Conservation (phyloP, 2,329 filamentous ascomycete genomes). For the Pleoardoris graminearum region DNA sequence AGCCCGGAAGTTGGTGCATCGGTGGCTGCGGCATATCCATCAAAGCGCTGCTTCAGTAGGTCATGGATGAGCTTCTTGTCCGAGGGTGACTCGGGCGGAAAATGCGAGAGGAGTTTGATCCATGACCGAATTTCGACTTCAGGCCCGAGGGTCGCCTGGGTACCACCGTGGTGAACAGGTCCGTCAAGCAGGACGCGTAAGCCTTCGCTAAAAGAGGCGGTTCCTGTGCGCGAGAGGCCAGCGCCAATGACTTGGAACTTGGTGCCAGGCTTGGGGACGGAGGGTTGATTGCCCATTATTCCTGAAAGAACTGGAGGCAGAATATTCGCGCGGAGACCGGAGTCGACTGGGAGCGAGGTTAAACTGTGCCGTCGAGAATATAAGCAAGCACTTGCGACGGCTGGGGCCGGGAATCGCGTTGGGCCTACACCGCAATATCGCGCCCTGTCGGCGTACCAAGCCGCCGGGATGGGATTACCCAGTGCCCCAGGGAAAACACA, state of each 20-base stretch:
- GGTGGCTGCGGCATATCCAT: slow-evolving; percentile 53
- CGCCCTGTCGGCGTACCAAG: no score
- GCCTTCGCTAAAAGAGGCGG: slow-evolving; percentile 55
- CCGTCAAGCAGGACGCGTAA: slow-evolving; percentile 54
- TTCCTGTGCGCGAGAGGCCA: slow-evolving; percentile 54
- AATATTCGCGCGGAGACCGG: no score
- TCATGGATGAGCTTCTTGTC: slow-evolving; percentile 10
- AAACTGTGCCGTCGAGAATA: no score
- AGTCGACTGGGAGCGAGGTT: no score
- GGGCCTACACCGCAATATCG: no score
- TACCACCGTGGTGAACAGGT: slow-evolving; percentile 57
- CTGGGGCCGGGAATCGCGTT: no score
- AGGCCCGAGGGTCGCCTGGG: slow-evolving; percentile 32
- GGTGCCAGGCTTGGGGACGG: slow-evolving; percentile 21
- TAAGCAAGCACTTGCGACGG: no score
- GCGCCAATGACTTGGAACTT: slow-evolving; percentile 50
- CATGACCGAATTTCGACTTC: slow-evolving; percentile 11
- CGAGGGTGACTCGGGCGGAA: slow-evolving; percentile 9
- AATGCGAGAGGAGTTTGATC: slow-evolving; percentile 11
- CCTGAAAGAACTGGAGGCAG: no score
- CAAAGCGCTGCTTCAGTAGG: slow-evolving; percentile 26
- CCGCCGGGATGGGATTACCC: no score
- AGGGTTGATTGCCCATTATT: slow-evolving; percentile 26
- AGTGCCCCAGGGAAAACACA: no score
- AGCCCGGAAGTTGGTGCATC: slow-evolving; percentile 51